Evolutionary conservation across 345 rosid species (phyloP).

Genomic region (Gossypioides kirkii): DNA sequence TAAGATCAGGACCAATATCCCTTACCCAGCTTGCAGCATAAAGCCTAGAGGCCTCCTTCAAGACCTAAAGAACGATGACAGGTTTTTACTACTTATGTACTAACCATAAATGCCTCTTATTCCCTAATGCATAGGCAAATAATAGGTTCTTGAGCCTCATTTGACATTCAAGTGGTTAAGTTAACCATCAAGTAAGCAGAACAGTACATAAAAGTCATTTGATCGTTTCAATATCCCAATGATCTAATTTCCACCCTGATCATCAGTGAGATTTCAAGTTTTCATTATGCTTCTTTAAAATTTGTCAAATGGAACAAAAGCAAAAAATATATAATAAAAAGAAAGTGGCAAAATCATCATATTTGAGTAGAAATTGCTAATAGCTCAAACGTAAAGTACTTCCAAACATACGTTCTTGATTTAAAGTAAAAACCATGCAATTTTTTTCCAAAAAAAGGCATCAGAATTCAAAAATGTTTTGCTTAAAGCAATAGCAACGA

Average conservation of each 20-base stretch:
- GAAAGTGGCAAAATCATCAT: background rate
- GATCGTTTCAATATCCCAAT: background rate
- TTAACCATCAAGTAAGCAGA: background rate
- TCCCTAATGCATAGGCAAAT: background rate
- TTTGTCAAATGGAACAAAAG: background rate
- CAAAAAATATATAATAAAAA: background rate
- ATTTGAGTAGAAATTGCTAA: background rate
- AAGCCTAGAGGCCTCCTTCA: conserved; percentile 90
- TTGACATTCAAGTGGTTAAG: background rate
- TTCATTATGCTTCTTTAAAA: background rate
- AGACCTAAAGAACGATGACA: conserved; percentile 34
- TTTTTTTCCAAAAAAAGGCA: background rate
- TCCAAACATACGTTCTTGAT: background rate
- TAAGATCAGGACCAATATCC: conserved; percentile 91
- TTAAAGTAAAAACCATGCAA: background rate
- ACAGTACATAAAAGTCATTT: background rate
- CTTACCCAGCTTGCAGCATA: conserved; percentile 92
- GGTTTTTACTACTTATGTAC: background rate
- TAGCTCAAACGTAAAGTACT: background rate
- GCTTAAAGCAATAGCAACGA: background rate
- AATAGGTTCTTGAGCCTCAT: background rate
- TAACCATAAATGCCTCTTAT: background rate
- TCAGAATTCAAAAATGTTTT: background rate
- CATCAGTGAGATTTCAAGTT: background rate
- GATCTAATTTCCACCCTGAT: background rate